phyloP scores from a whole-genome alignment of 805 yeast genomes.

The Blastobotrys mokoenaii region DNA sequence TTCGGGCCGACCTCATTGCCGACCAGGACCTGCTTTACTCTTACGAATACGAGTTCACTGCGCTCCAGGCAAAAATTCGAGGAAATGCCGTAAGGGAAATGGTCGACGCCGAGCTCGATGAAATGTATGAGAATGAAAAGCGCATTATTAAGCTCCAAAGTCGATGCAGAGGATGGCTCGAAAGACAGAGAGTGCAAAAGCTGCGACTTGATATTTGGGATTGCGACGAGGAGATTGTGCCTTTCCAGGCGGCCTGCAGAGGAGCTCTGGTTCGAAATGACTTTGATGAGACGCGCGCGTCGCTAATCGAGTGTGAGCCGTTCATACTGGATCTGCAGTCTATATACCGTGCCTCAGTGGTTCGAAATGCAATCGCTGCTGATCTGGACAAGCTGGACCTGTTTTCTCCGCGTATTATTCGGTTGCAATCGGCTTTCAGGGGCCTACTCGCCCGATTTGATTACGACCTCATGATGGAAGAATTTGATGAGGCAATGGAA shows the following conservation, averaged over 20 bases:
- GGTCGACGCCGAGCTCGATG: constrained; percentile 4
- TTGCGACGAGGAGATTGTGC: constrained; percentile 32
- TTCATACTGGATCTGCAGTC: constrained; percentile 45
- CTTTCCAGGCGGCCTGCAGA: constrained; percentile 48
- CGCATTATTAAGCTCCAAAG: constrained; percentile 14
- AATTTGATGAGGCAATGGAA: constrained; percentile 27
- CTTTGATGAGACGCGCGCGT: neutral
- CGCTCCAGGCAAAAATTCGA: constrained; percentile 51
- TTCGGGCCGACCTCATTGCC: constrained; percentile 3
- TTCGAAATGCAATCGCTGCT: constrained; percentile 14
- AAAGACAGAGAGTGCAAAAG: constrained; percentile 13
- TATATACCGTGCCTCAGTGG: constrained; percentile 38
- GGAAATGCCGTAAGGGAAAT: constrained; percentile 55
- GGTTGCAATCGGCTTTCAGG: constrained; percentile 30
- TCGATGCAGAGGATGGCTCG: constrained; percentile 39
- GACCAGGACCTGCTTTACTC: constrained; percentile 11
- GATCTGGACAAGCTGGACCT: constrained; percentile 16
- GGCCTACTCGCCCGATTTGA: constrained; percentile 30
- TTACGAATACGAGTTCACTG: constrained; percentile 28
- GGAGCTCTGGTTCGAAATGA: constrained; percentile 38
- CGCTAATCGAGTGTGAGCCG: constrained; percentile 4
- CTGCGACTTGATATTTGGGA: constrained; percentile 32
- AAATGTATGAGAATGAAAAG: constrained; percentile 12
- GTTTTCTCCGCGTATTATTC: constrained; percentile 18
- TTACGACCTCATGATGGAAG: constrained; percentile 25